Percentiles rank a stretch among this genome's conserved stretches.
Conservation (phyloP, 164 flowering plant genomes). For the Vitis labrusca region DNA sequence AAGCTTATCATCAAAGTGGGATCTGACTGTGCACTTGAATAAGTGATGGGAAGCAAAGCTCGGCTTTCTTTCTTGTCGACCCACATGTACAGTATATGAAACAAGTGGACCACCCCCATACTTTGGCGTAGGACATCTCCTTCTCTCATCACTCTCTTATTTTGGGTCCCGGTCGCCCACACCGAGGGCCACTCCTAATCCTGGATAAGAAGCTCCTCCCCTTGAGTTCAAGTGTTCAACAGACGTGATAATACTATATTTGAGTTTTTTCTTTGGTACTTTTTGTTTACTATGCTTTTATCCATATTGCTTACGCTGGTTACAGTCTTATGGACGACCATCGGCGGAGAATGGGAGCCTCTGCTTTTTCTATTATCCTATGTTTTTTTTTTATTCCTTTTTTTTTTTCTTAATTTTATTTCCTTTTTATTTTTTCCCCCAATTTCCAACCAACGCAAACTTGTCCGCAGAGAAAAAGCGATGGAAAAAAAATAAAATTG, state of each 20-base stretch:
- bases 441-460: conserved; percentile 5
- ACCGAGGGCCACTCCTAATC: too few relatives aligned
- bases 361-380: conserved; percentile 2
- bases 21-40: conserved; percentile 37
- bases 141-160: not conserved
- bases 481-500: not conserved
- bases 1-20: conserved; percentile 34
- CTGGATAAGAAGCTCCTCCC: not conserved
- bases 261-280: conserved; percentile 3
- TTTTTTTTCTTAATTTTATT: not conserved
- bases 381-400: too few relatives aligned
- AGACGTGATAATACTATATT: not conserved
- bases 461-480: conserved; percentile 12
- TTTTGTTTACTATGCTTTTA: conserved; percentile 6
- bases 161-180: not conserved
- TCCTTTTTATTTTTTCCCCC: conserved; percentile 5
- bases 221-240: not conserved
- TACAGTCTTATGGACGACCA: conserved; percentile 10
- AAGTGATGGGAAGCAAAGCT: conserved; percentile 29
- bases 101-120: conserved; percentile 22
- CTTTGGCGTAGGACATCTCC: too few relatives aligned
- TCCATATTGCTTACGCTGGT: conserved; percentile 13
- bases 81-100: conserved; percentile 9
- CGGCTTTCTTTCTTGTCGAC: conserved; percentile 20
- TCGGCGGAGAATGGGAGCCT: conserved; percentile 11